phyloP scores from a whole-genome alignment of 495 filamentous ascomycete species.

The Penicillium parvum region DNA sequence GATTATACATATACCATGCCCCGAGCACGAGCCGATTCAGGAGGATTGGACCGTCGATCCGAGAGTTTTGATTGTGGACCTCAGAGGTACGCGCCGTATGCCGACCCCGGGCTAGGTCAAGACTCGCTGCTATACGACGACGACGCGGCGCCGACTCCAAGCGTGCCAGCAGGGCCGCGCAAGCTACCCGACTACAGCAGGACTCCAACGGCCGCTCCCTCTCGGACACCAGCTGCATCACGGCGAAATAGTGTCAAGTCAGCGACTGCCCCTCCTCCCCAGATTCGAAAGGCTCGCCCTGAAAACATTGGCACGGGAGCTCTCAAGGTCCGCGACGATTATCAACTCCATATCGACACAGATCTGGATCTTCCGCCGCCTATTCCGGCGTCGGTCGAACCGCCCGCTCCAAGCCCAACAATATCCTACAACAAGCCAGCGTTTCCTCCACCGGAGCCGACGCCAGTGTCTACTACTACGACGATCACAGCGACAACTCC shows the following conservation, averaged over 20 bases:
- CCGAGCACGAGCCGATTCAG: constrained; percentile 51
- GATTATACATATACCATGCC: constrained; percentile 52
- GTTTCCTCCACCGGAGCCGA: constrained; percentile 31
- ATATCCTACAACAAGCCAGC: constrained; percentile 49
- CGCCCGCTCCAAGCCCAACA: constrained; percentile 49
- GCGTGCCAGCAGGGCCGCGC: constrained; percentile 75
- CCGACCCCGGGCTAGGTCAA: constrained; percentile 18
- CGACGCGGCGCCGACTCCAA: constrained; percentile 87
- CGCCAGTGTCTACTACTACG: constrained; percentile 14
- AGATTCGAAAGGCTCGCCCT: constrained; percentile 27
- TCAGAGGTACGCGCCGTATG: constrained; percentile 29
- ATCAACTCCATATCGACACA: constrained; percentile 22
- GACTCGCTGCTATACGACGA: constrained; percentile 45
- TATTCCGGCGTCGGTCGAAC: constrained; percentile 32
- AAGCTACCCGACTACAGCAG: constrained; percentile 33
- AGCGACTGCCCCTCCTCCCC: constrained; percentile 47
- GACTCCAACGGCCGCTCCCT: constrained; percentile 42
- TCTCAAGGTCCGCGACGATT: constrained; percentile 29
- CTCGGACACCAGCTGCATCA: constrained; percentile 39
- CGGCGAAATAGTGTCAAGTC: constrained; percentile 61
- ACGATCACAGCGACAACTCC: constrained; percentile 6
- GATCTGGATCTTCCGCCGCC: constrained; percentile 31
- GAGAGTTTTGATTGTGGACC: constrained; percentile 72
- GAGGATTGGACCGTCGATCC: constrained; percentile 55
- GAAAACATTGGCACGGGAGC: constrained; percentile 39